Evolutionary conservation across 768 basidiomycete genomes (phyloP), one percentile per base, ranked within the genome.

Genomic region (Suillus sp.): DNA sequence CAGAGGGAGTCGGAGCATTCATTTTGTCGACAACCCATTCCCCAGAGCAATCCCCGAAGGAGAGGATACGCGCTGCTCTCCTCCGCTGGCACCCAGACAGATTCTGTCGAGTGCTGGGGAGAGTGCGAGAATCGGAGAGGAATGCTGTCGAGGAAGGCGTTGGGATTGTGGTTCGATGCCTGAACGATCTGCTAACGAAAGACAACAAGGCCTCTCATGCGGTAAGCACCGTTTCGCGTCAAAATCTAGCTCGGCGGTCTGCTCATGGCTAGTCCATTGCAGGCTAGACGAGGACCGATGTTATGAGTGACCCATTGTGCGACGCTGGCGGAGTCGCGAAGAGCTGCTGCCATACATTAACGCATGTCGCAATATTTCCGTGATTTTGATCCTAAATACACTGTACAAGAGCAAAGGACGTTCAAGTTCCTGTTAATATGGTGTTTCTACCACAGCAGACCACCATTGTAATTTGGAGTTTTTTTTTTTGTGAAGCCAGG

Each of bases 81-180:
- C 82, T 90, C 25, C 80, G 89, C 48, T 93, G 91, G 91, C 92
- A 94, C 70, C 92, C 92, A 3, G 92, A 93, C 74, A 78, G 90
- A 51, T 92, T 92, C 77, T 76, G 83, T 62, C 77, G 88, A 43
- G 65, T 89, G 48, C 72, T 89, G 60, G 72, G 69, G 16, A 79
- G 84, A 68, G 84, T 92, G 2, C 71, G 68, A 4, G 82, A 81
- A 42, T 75, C 77, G 55, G 89, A 92, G 42, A 84, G 70, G 69
- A 77, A 65, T 22, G 67, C 67, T 37, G 85, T 92, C 5, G 85
- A 89, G 67, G 84, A 84, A 64, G 86, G 83, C 0, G 88, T 87
- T 16, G 90, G 89, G 9, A 77, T 84, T 43, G 81, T 93, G 16
- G 86, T 85, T 1, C 78, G 90, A 63, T 87, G 82, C 69, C 70